A percentile compares a stretch with the other conserved stretches of the same genome.
These are phyloP conservation scores for Xylaria multiplex DNA, from an alignment of 2,329 filamentous ascomycete genomes.

Conservation along the genomic window DNA sequence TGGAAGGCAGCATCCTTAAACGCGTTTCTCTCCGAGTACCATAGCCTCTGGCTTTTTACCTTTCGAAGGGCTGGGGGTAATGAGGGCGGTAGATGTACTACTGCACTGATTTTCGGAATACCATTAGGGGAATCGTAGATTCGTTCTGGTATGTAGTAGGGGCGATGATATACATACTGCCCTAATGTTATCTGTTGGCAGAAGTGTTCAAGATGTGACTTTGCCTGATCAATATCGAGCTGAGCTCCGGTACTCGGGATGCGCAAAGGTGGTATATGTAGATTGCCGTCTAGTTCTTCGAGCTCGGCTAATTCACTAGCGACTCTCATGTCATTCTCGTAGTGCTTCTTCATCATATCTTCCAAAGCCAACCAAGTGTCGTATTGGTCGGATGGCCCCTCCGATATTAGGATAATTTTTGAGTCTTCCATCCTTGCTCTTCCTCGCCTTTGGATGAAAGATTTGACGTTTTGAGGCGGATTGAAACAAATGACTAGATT, in stretches of 20 bases:
- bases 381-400: constrained; percentile 45
- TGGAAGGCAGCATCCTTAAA: constrained; percentile 85
- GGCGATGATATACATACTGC: constrained; percentile 71
- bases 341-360: constrained; percentile 74
- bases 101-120: constrained; percentile 59
- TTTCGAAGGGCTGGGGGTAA: constrained; percentile 71
- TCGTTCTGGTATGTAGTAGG: constrained; percentile 71
- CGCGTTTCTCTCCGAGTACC: constrained; percentile 77
- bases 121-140: constrained; percentile 39
- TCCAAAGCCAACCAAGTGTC: constrained; percentile 75
- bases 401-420: constrained; percentile 59
- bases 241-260: constrained; percentile 65
- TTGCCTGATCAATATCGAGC: constrained; percentile 77
- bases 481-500: constrained; percentile 70
- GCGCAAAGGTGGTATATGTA: constrained; percentile 50
- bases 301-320: constrained; percentile 56
- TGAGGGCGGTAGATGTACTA: constrained; percentile 75
- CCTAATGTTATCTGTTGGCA: constrained; percentile 69
- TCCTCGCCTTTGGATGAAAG: constrained; percentile 68
- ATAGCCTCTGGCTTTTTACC: constrained; percentile 62
- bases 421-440: constrained; percentile 63
- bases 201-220: constrained; percentile 83
- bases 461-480: constrained; percentile 60
- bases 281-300: constrained; percentile 55
- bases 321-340: constrained; percentile 70